Base-by-base conservation (phyloP, 1,284 basidiomycete genomes). In the Fomitopsis schrenkii region DNA sequence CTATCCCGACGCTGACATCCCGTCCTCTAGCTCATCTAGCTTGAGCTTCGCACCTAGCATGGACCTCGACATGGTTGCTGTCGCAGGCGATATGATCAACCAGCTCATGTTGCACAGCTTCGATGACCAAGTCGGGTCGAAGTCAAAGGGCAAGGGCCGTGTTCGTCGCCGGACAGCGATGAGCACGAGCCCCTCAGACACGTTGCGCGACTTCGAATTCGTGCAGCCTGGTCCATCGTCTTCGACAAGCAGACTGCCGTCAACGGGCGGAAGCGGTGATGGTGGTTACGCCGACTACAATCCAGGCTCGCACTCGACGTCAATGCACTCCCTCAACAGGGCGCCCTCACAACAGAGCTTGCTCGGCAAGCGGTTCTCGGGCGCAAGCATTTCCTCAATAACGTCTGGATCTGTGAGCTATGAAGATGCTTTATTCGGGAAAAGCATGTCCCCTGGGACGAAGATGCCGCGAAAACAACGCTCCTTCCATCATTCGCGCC, bases 261-360 rank as follows among this genome's bases (percentile, higher is more conserved):
- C 65, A 17, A 33, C 55, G 22, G 10, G 33, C 7, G 28, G 19
- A 12, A 28, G 30, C 36, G n/a, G 30, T 30, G 33, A 56, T n/a
- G 53, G 36, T 30, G 19, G 44, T 7, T 56, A 35, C 1, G 22
- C 22, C 2, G 59, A 60, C n/a, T n/a, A 28, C n/a, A 33, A 30
- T 17, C n/a, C 19, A 28, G 17, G 14, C 35, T n/a, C n/a, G n/a
- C 36, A 38, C 36, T 19, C 44, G 15, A 19, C 15, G 55, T 66
- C 76, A n/a, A 69, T 75, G 56, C 79, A 77, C 42, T 75, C 76
- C 8, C 72, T 86, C 52, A 85, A 81, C 74, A 87, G 86, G 69
- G 80, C 81, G 10, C 61, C 80, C 14, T 88, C 86, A 14, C 82
- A 86, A 58, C 80, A 83, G 66, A 83, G 80, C 55, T 73, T 87